These are phyloP conservation scores for Crithidia fasciculata DNA, from an alignment of 208 protist species.

Conservation along the genomic window DNA sequence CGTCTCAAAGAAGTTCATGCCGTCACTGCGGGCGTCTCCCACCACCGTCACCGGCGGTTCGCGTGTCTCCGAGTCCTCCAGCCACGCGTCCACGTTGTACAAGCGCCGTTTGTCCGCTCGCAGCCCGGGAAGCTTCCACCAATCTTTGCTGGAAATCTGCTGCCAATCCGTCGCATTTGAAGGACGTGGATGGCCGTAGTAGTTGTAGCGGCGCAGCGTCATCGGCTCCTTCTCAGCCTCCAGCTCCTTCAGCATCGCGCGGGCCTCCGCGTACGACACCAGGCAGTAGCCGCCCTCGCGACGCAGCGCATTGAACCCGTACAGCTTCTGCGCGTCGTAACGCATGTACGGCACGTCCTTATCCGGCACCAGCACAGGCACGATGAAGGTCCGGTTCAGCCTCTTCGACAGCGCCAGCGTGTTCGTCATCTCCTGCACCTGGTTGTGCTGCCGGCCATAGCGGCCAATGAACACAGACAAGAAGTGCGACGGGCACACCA, in stretches of 20 bases:
- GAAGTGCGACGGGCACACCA: conserved; percentile 18
- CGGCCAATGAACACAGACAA: conserved; percentile 16
- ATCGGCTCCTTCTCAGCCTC: no score
- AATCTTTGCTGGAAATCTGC: no score
- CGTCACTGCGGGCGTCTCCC: no score
- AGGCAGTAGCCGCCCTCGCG: conserved; percentile 16
- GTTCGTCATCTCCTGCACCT: conserved; percentile 25
- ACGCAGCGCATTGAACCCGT: conserved; percentile 27
- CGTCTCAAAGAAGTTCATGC: no score
- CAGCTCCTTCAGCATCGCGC: background rate
- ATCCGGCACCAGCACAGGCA: conserved; percentile 9
- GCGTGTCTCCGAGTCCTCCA: no score
- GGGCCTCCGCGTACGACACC: background rate
- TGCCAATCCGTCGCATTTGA: no score
- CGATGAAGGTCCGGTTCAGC: conserved; percentile 16
- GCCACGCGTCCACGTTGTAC: no score
- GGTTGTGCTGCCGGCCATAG: conserved; percentile 23
- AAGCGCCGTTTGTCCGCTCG: no score
- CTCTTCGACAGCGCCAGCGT: conserved; percentile 4
- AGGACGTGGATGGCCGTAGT: no score
- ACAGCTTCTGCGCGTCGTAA: conserved; percentile 10
- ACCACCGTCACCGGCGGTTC: no score
- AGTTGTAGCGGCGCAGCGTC: no score
- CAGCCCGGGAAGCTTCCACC: no score
- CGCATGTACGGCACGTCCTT: background rate